Percentiles rank a stretch among this genome's conserved stretches.
phyloP scores from a whole-genome alignment of 2,329 filamentous ascomycete genomes.

The Pestalotiopsis sp. region DNA sequence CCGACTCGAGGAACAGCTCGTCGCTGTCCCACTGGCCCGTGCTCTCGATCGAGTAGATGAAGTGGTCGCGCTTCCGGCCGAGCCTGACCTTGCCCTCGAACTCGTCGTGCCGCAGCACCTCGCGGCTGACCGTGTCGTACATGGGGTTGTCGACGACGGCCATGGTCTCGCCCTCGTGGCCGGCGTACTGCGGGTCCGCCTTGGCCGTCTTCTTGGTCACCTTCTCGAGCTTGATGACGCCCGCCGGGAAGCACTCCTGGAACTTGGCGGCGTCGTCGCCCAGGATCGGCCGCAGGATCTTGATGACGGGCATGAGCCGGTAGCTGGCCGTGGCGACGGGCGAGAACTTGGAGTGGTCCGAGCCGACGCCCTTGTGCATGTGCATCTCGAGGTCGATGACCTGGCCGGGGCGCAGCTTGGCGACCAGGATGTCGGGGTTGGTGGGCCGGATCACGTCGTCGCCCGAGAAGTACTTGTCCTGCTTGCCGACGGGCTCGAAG shows the following conservation, averaged over 20 bases:
- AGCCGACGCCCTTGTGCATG: conserved; percentile 91
- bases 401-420: conserved; percentile 91
- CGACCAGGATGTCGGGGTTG: conserved; percentile 91
- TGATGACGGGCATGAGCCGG: conserved; percentile 85
- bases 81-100: conserved; percentile 96
- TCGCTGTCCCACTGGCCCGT: conserved; percentile 95
- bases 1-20: conserved; percentile 86
- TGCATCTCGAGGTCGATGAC: conserved; percentile 85
- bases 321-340: conserved; percentile 95
- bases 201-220: conserved; percentile 70
- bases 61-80: conserved; percentile 88
- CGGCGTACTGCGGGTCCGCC: conserved; percentile 68
- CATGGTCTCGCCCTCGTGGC: conserved; percentile 78
- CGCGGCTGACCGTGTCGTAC: conserved; percentile 92
- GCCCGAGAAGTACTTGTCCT: conserved; percentile 69
- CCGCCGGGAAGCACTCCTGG: conserved; percentile 81
- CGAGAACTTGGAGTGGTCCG: conserved; percentile 96
- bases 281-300: conserved; percentile 80
- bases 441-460: conserved; percentile 72
- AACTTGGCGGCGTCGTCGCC: conserved; percentile 90
- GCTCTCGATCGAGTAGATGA: conserved; percentile 96
- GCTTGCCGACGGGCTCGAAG: conserved; percentile 76
- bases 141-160: conserved; percentile 87
- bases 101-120: conserved; percentile 87
- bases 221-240: conserved; percentile 80